Conservation (phyloP, 495 filamentous ascomycete genomes). For the Lasiosphaeria ovina region DNA sequence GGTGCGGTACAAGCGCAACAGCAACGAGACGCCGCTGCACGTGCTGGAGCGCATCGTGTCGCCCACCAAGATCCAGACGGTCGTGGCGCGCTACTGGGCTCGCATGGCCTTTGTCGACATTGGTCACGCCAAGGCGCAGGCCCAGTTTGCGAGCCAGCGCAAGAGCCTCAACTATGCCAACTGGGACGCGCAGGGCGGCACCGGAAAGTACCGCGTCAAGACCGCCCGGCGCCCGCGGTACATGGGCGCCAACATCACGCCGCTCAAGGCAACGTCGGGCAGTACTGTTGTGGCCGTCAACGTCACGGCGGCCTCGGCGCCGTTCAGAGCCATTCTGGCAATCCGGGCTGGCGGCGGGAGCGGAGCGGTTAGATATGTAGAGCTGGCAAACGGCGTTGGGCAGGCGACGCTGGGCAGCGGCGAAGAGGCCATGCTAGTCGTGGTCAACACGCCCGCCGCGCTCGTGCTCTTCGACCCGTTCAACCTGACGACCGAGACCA, state of each 20-base stretch:
- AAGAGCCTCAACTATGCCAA: slow-evolving; percentile 41
- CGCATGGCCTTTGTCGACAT: slow-evolving; percentile 49
- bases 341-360: slow-evolving; percentile 30
- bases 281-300: slow-evolving; percentile 21
- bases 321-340: slow-evolving; percentile 36
- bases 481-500: slow-evolving; percentile 37
- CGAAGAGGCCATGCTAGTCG: slow-evolving; percentile 43
- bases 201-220: slow-evolving; percentile 43
- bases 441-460: slow-evolving; percentile 41
- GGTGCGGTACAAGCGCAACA: slow-evolving; percentile 39
- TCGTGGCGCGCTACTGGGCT: slow-evolving; percentile 47
- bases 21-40: slow-evolving; percentile 47
- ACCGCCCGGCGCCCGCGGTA: slow-evolving; percentile 40
- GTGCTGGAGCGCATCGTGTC: slow-evolving; percentile 34
- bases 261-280: slow-evolving; percentile 34
- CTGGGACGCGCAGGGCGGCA: slow-evolving; percentile 31
- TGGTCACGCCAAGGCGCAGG: slow-evolving; percentile 37
- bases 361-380: slow-evolving; percentile 27
- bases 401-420: slow-evolving; percentile 27
- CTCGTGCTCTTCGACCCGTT: slow-evolving; percentile 45
- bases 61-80: slow-evolving; percentile 33
- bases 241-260: slow-evolving; percentile 48
- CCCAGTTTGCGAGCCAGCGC: slow-evolving; percentile 30
- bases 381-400: slow-evolving; percentile 25
- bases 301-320: slow-evolving; percentile 27